Conservation (phyloP, 2,329 filamentous ascomycete genomes). For the Tympanopsis confertula region DNA sequence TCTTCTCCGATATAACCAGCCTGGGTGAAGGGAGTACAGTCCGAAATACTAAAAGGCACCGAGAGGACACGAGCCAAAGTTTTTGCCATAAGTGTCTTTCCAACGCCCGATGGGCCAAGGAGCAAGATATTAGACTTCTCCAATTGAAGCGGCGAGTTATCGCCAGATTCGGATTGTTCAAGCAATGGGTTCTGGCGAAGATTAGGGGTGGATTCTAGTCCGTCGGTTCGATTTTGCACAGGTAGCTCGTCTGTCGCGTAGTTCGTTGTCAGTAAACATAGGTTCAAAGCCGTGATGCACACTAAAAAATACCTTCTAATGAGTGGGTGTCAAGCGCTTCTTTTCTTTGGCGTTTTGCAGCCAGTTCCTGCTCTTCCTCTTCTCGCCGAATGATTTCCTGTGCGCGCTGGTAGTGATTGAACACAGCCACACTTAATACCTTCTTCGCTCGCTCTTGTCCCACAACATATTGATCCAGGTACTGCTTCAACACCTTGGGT, state of each 20-base stretch:
- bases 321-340: conserved; percentile 35
- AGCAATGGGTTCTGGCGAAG: not conserved
- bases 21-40: conserved; percentile 29
- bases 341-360: not conserved
- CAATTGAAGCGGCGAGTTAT: conserved; percentile 13
- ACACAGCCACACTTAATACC: conserved; percentile 53
- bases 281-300: not conserved
- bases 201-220: not conserved
- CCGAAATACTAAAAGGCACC: not conserved
- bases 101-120: conserved; percentile 55
- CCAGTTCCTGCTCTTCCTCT: conserved; percentile 33
- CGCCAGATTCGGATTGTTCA: not conserved
- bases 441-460: conserved; percentile 58
- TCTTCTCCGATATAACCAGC: conserved; percentile 64
- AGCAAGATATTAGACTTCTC: conserved; percentile 60
- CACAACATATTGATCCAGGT: conserved; percentile 58
- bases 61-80: conserved; percentile 1
- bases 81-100: conserved; percentile 54
- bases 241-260: not conserved
- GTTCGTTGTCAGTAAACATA: too few relatives aligned
- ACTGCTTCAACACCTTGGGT: conserved; percentile 37
- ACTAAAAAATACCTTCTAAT: conserved; percentile 35
- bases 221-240: not conserved
- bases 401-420: conserved; percentile 58
- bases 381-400: conserved; percentile 50